Conservation (phyloP, 352 stramenopile species). For the Phytophthora sp. region DNA sequence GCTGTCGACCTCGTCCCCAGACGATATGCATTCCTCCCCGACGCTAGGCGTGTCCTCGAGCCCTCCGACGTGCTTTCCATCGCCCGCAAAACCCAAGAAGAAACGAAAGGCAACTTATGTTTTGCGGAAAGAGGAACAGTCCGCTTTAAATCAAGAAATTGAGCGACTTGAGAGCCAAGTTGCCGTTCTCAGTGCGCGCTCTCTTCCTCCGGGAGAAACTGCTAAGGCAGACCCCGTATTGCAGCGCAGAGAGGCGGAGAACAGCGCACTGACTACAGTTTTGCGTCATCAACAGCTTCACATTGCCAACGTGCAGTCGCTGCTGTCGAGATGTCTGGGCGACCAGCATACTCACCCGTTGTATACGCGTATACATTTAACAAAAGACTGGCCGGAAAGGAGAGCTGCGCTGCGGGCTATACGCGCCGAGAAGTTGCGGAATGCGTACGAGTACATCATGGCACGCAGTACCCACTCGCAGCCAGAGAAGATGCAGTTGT, state of each 20-base stretch:
- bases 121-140: constrained; percentile 49
- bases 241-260: constrained; percentile 27
- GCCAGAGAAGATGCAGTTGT: constrained; percentile 40
- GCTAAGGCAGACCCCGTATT: constrained; percentile 30
- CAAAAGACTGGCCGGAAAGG: constrained; percentile 27
- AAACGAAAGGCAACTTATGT: constrained; percentile 44
- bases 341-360: constrained; percentile 35
- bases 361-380: constrained; percentile 26
- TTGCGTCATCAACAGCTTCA: constrained; percentile 46
- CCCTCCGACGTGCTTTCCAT: not conserved
- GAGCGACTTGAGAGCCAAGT: constrained; percentile 44
- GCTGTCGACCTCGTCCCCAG: constrained; percentile 1
- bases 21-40: not conserved
- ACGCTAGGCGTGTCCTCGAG: not conserved
- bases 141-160: constrained; percentile 34
- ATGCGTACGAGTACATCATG: constrained; percentile 40
- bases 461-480: constrained; percentile 32
- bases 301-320: constrained; percentile 44
- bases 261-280: constrained; percentile 24
- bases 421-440: constrained; percentile 34
- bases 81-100: constrained; percentile 22
- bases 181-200: constrained; percentile 34
- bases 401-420: constrained; percentile 28
- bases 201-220: constrained; percentile 22
- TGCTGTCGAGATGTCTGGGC: constrained; percentile 40